These are phyloP conservation scores for Lecanicillium sp. DNA, from an alignment of 2,329 filamentous ascomycete genomes.

Conservation along the genomic window DNA sequence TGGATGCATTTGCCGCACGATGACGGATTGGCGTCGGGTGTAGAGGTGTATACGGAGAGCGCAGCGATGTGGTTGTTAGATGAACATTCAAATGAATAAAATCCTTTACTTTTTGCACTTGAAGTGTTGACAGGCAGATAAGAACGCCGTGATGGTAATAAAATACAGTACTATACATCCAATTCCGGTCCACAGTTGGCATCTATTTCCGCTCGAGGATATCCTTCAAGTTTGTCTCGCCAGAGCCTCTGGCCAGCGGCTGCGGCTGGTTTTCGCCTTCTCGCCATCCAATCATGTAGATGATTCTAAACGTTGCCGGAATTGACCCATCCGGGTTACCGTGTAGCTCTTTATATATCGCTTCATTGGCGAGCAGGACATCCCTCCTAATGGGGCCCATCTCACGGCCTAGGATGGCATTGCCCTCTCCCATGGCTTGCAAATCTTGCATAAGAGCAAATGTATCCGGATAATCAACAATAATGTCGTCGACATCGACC, in stretches of 20 bases:
- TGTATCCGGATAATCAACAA: conserved; percentile 85
- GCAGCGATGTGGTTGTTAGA: neutral
- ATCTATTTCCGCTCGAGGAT: conserved; percentile 45
- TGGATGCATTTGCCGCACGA: conserved; percentile 85
- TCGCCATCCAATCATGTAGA: conserved; percentile 99
- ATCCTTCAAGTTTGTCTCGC: conserved; percentile 83
- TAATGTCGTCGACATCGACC: conserved; percentile 93
- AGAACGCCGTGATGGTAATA: too few relatives aligned
- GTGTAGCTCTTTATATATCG: conserved; percentile 82
- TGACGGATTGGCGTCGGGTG: conserved; percentile 89
- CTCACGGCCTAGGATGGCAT: conserved; percentile 80
- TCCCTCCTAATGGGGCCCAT: conserved; percentile 71
- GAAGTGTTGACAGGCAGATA: too few relatives aligned
- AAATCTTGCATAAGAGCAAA: conserved; percentile 91
- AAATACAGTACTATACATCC: too few relatives aligned
- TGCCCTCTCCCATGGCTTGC: conserved; percentile 93
- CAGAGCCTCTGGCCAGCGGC: conserved; percentile 76
- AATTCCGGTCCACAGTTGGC: too few relatives aligned
- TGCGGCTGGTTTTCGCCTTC: conserved; percentile 70
- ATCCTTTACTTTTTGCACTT: neutral
- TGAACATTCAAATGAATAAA: neutral
- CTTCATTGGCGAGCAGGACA: conserved; percentile 78
- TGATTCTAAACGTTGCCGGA: conserved; percentile 88
- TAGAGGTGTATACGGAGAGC: conserved; percentile 11
- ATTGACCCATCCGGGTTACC: conserved; percentile 69